Conservation (phyloP, 1,139 yeast genomes). For the Williopsis jadinii region DNA sequence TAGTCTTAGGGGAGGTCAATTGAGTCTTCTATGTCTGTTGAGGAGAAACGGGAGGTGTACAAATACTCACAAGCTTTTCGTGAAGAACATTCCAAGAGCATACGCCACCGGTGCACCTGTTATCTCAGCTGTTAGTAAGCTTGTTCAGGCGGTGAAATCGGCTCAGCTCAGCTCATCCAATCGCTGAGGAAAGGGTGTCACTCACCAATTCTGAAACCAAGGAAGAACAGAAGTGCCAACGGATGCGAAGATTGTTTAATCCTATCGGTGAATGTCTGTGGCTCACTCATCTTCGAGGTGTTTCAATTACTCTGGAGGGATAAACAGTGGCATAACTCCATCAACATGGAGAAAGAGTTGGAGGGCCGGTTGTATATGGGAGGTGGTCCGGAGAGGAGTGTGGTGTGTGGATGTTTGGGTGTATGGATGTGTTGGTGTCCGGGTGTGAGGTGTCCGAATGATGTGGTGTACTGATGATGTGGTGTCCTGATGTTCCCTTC, state of each 20-base stretch:
- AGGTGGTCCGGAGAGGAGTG: too few species aligned
- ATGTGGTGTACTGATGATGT: too few species aligned
- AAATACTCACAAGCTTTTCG: constrained; percentile 42
- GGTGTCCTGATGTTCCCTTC: too few species aligned
- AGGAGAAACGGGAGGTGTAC: neutral
- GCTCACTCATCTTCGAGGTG: neutral
- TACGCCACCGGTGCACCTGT: constrained; percentile 54
- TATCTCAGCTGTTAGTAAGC: neutral
- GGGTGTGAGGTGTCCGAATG: neutral
- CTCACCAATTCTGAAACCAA: constrained; percentile 50
- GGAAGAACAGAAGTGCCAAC: constrained; percentile 57
- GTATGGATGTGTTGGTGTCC: neutral
- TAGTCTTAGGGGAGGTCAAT: neutral
- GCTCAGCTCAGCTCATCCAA: too few species aligned
- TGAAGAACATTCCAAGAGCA: constrained; percentile 62
- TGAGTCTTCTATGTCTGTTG: neutral
- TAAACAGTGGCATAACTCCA: too few species aligned
- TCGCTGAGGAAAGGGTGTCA: neutral
- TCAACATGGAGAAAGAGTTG: too few species aligned
- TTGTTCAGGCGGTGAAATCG: too few species aligned
- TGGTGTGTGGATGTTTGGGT: too few species aligned
- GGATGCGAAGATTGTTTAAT: constrained; percentile 75
- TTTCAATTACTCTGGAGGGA: neutral
- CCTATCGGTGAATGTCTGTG: constrained; percentile 23
- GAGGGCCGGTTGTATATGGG: too few species aligned